A percentile compares a stretch with the other conserved stretches of the same genome.
phyloP scores from a whole-genome alignment of 345 rosid species.

The Murraya paniculata region DNA sequence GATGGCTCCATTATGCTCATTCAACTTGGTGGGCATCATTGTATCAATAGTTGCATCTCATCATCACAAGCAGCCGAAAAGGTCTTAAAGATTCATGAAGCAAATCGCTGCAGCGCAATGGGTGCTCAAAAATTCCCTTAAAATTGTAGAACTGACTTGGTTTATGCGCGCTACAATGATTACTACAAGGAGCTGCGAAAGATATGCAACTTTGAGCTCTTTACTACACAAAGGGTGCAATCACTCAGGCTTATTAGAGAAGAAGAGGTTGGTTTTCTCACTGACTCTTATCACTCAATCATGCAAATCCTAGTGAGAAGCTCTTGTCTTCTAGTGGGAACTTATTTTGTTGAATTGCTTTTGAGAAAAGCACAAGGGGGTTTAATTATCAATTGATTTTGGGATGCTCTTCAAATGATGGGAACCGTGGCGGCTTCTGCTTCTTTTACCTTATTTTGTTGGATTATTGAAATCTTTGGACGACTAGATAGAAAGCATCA shows the following conservation, averaged over 20 bases:
- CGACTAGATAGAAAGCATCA: slow-evolving; percentile 5
- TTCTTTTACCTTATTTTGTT: slow-evolving; percentile 17
- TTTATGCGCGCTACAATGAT: slow-evolving; percentile 25
- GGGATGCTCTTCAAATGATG: slow-evolving; percentile 4
- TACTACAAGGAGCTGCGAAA: slow-evolving; percentile 28
- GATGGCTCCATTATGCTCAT: slow-evolving; percentile 32
- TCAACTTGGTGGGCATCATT: slow-evolving; percentile 24
- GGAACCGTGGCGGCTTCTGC: slow-evolving; percentile 12
- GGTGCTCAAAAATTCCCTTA: slow-evolving; percentile 32
- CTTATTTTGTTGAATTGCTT: slow-evolving; percentile 19
- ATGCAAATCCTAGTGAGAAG: slow-evolving; percentile 29
- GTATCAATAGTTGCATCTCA: slow-evolving; percentile 22
- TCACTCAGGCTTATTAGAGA: slow-evolving; percentile 24
- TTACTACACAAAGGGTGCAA: slow-evolving; percentile 17
- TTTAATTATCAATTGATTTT: background rate
- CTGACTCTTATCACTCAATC: slow-evolving; percentile 23
- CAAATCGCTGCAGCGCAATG: slow-evolving; percentile 10
- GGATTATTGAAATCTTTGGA: slow-evolving; percentile 22
- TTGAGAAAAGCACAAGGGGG: slow-evolving; percentile 14
- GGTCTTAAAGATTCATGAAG: slow-evolving; percentile 28
- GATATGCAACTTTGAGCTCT: slow-evolving; percentile 28
- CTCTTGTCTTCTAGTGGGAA: slow-evolving; percentile 20
- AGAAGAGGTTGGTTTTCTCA: slow-evolving; percentile 27
- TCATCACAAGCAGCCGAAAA: slow-evolving; percentile 24
- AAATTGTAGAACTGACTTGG: slow-evolving; percentile 24